Evolutionary conservation across 371 early-diverging fungal species (phyloP), one percentile per base, ranked within the genome.

Genomic region (Polyrhizophydium stewartii): DNA sequence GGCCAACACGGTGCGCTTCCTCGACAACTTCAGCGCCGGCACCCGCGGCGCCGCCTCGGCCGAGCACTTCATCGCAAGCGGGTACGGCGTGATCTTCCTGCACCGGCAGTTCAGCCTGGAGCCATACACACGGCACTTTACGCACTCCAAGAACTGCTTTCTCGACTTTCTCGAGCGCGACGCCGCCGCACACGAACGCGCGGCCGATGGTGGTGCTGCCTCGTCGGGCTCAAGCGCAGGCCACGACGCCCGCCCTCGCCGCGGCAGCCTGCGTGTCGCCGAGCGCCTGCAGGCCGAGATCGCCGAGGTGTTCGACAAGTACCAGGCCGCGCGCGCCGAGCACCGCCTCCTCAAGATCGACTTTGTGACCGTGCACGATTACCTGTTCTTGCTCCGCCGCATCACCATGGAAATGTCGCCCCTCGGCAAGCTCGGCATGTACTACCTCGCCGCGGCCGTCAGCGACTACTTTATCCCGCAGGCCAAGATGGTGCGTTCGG

Each of bases 21-120:
- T 98, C 60, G 99, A 98, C 76, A 98, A 98, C 80, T 97, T 98
- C 70, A 90, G 91, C 59, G 93, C 91, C 19, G 99, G 99, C 30
- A 96, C 91, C 2, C 89, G 99, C 30, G 99, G 99, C 37, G 92
- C 97, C 3, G 85, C 87, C 2, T 96, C 96, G 22, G 93, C 98
- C 30, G 99, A 98, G 74, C 75, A 87, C 69, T 96, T 98, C 69
- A 65, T 98, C 41, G 89, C 90, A 47, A 73, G 81, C 2, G 97
- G 94, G 9, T 97, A 97, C 71, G 92, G 93, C 0, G 97, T 96
- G 6, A 90, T 98, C 32, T 97, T 97, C 59, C 80, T 97, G 83
- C 92, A 96, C 66, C 84, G 99, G 31, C 93, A 94, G 70, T 89
- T 90, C 72, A 89, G 89, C 57, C 82, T 97, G 47, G 91, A 92